phyloP scores from a whole-genome alignment of 768 basidiomycete genomes.

The Cystofilobasidium ferigula region DNA sequence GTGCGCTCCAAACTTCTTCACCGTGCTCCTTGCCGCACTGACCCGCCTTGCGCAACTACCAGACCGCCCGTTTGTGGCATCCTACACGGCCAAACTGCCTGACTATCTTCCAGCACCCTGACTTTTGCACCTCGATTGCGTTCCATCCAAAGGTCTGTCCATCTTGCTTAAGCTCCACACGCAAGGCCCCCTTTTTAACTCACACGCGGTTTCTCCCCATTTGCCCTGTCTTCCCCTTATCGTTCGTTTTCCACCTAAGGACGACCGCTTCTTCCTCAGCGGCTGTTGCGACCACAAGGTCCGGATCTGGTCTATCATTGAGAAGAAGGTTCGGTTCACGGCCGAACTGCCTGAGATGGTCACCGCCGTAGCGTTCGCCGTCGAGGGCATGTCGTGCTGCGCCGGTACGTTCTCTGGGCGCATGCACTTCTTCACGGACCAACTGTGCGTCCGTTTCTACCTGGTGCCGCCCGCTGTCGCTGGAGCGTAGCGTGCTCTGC shows the following conservation, averaged over 20 bases:
- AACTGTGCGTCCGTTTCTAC: background rate
- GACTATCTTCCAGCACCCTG: constrained; percentile 32
- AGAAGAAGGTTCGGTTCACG: constrained; percentile 30
- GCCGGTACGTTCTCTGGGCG: constrained; percentile 31
- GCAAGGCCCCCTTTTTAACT: too few relatives aligned
- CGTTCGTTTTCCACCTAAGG: too few relatives aligned
- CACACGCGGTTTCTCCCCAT: too few relatives aligned
- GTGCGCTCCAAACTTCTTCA: background rate
- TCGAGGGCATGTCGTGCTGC: constrained; percentile 30
- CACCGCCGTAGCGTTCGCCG: constrained; percentile 31
- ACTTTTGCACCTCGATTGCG: constrained; percentile 33
- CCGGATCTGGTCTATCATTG: constrained; percentile 31
- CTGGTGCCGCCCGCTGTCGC: background rate
- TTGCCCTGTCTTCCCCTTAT: too few relatives aligned
- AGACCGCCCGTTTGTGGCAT: constrained; percentile 35
- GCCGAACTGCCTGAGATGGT: constrained; percentile 32
- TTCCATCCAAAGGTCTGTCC: constrained; percentile 34
- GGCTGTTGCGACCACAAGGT: constrained; percentile 32
- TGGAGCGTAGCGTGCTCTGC: background rate
- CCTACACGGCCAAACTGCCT: constrained; percentile 30
- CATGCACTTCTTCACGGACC: constrained; percentile 7
- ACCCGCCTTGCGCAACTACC: background rate
- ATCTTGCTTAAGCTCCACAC: too few relatives aligned
- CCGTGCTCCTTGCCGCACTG: background rate
- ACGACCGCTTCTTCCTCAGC: constrained; percentile 34